These are phyloP conservation scores for Emiliania huxleyi DNA, from an alignment of 78 protist genomes.

Conservation along the genomic window DNA sequence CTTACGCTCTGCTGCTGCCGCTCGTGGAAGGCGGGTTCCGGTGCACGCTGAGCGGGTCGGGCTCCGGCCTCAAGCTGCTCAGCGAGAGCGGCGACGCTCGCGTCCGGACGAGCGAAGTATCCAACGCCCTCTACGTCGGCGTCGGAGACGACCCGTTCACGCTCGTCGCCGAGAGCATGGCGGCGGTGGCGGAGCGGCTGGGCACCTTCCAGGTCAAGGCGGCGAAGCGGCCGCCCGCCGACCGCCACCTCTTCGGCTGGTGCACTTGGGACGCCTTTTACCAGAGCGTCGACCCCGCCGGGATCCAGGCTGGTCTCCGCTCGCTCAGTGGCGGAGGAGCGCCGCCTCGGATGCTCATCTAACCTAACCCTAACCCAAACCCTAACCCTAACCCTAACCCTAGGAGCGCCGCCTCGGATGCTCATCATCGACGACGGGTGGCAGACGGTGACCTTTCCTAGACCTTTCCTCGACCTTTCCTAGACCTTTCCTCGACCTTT, in stretches of 20 bases:
- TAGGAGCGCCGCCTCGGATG: slow-evolving; percentile 33
- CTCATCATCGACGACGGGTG: slow-evolving; percentile 48
- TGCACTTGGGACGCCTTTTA: slow-evolving; percentile 58
- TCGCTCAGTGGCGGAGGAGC: neutral
- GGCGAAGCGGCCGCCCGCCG: neutral
- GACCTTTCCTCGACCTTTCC: too few species aligned
- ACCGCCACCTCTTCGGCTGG: slow-evolving; percentile 42
- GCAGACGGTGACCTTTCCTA: slow-evolving; percentile 17
- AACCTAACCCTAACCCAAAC: too few species aligned
- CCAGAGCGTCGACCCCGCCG: slow-evolving; percentile 21
- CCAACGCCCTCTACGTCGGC: neutral
- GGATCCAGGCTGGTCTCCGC: neutral
- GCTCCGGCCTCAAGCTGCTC: neutral
- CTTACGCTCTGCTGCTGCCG: slow-evolving; percentile 37
- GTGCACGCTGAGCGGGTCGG: slow-evolving; percentile 22
- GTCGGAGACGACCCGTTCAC: neutral
- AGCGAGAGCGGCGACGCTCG: neutral
- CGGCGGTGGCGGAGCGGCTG: neutral
- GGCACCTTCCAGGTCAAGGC: slow-evolving; percentile 16
- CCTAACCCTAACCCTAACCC: too few species aligned
- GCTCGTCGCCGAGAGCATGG: neutral
- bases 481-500: too few species aligned
- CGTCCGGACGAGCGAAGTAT: too few species aligned
- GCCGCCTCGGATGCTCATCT: slow-evolving; percentile 30
- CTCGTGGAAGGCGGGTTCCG: slow-evolving; percentile 29